Base-by-base conservation (phyloP, 441 rosid genomes). In the Omphalea diandra region DNA sequence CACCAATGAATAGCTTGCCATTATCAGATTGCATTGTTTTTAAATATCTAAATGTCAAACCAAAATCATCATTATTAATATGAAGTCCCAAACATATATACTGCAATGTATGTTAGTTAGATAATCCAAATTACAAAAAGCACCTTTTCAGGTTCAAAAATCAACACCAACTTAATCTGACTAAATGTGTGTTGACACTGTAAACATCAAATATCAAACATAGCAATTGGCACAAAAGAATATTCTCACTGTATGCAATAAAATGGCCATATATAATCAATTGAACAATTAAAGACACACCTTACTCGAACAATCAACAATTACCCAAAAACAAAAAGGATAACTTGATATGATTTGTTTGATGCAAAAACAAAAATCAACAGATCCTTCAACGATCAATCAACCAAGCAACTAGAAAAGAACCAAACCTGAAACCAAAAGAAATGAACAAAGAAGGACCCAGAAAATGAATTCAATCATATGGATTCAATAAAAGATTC, bases 1-100 rank as follows among this genome's bases (percentile, higher is more conserved):
- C 99, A 65, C 99, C 99, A 40, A 95, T 85, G 83, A 95, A 95
- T 57, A 95, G 81, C 82, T 95, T 95, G 17, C 99, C 99, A 88
- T 74, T 79, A 69, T 89, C 97, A 33, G 96, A 83, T 83, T 86
- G 88, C 97, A 89, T 93, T 78, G 81, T 85, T 15, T 70, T 20
- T 10, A 46, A 50, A 18, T 12, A 53, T 38, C 64, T 61, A 24
- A 18, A 64, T n/a, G 79, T 70, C 14, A 38, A 46, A 38, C n/a
- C n/a, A n/a, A n/a, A n/a, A n/a, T n/a, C 26, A 60, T 36, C 70
- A 73, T n/a, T n/a, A n/a, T n/a, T n/a, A 77, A 62, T 57, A 55
- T 65, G 27, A 61, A 29, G 20, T 35, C n/a, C n/a, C 55, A 56
- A 43, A 41, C n/a, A 27, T 44, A 44, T 2, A 73, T 9, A 44